Conservation (phyloP, 2,329 filamentous ascomycete genomes). For the Scleromitrula shiraiana region DNA sequence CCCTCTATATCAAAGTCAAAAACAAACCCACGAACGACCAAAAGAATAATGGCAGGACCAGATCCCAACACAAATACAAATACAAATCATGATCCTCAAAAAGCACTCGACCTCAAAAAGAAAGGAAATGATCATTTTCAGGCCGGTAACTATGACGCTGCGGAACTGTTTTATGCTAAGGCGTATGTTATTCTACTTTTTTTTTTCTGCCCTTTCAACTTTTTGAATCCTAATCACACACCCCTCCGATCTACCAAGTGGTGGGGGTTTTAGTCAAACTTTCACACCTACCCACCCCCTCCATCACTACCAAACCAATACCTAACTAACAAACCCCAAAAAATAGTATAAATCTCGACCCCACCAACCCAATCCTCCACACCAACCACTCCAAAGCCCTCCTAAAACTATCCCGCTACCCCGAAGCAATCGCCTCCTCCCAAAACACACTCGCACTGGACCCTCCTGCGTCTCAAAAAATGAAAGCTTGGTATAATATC, state of each 20-base stretch:
- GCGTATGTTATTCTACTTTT: slow-evolving; percentile 41
- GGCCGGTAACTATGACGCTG: slow-evolving; percentile 53
- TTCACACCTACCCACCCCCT: background rate
- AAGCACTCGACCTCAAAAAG: slow-evolving; percentile 26
- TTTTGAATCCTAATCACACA: background rate
- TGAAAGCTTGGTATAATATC: slow-evolving; percentile 81
- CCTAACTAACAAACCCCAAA: background rate
- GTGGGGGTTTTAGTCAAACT: background rate
- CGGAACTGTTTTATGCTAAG: slow-evolving; percentile 64
- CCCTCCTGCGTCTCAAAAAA: slow-evolving; percentile 31
- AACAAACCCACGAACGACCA: too few relatives aligned
- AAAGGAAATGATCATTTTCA: slow-evolving; percentile 47
- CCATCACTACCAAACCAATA: slow-evolving; percentile 1
- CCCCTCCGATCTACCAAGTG: too few relatives aligned
- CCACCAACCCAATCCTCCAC: slow-evolving; percentile 70
- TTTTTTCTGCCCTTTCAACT: background rate
- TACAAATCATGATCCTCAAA: slow-evolving; percentile 14
- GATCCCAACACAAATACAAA: background rate
- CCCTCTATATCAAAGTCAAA: too few relatives aligned
- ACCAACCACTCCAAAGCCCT: slow-evolving; percentile 84
- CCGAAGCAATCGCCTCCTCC: slow-evolving; percentile 71
- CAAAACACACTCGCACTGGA: slow-evolving; percentile 63
- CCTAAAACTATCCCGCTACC: slow-evolving; percentile 65
- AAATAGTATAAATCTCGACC: slow-evolving; percentile 65
- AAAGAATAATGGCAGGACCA: slow-evolving; percentile 20